A percentile compares a stretch with the other conserved stretches of the same genome.
Conservation (phyloP, 2,329 filamentous ascomycete species). For the Bertia moriformis region DNA sequence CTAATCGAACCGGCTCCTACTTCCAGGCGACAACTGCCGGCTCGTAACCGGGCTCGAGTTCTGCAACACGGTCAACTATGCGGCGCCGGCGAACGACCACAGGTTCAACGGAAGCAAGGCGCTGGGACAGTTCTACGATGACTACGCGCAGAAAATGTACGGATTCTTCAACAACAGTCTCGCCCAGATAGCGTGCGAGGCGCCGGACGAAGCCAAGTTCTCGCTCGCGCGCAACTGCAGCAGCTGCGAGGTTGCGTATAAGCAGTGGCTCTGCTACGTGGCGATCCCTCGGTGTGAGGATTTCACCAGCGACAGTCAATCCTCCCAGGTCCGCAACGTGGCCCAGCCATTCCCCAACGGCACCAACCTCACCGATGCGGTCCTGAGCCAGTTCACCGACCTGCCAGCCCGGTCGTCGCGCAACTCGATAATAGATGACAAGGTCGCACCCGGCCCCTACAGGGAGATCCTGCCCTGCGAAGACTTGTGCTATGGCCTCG, state of each 20-base stretch:
- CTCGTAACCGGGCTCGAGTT: constrained; percentile 49
- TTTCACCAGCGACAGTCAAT: constrained; percentile 28
- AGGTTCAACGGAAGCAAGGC: constrained; percentile 8
- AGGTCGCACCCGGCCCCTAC: constrained; percentile 47
- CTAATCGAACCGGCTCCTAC: too few relatives aligned
- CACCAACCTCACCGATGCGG: constrained; percentile 6
- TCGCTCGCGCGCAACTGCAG: constrained; percentile 43
- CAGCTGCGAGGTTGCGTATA: constrained; percentile 46
- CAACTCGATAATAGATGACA: constrained; percentile 35
- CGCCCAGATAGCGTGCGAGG: constrained; percentile 43
- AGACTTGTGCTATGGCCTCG: constrained; percentile 48
- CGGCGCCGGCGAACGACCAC: constrained; percentile 47
- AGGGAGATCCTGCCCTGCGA: constrained; percentile 52
- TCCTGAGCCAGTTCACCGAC: constrained; percentile 5
- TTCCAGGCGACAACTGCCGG: constrained; percentile 42
- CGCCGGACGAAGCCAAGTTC: constrained; percentile 41
- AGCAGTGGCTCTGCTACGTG: constrained; percentile 56
- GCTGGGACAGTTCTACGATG: constrained; percentile 39
- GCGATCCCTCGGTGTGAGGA: constrained; percentile 56
- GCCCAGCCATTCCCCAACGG: constrained; percentile 34
- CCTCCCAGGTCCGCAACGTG: constrained; percentile 38
- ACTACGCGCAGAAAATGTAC: constrained; percentile 34
- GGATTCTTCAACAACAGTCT: constrained; percentile 46
- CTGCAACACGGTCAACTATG: constrained; percentile 50
- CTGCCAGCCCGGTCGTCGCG: constrained; percentile 8